Percentiles rank a stretch among this genome's conserved stretches.
These are phyloP conservation scores for Dipteronia dyeriana DNA, from an alignment of 345 rosid genomes.

Conservation along the genomic window DNA sequence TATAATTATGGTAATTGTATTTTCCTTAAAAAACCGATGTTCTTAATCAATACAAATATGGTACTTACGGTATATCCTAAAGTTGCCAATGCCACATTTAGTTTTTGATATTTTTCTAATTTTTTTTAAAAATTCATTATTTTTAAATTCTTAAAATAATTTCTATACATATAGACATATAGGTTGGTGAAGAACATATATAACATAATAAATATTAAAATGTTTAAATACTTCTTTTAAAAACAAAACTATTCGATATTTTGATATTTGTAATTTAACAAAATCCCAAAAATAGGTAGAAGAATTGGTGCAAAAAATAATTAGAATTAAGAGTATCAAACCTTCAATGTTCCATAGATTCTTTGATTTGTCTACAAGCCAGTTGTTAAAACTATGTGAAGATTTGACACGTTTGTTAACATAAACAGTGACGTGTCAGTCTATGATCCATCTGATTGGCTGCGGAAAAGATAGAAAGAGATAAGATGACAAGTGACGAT, in stretches of 20 bases:
- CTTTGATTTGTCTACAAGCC: constrained; percentile 14
- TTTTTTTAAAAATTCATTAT: too few relatives aligned
- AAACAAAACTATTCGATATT: neutral
- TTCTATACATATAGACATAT: too few relatives aligned
- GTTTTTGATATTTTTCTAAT: too few relatives aligned
- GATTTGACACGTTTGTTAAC: neutral
- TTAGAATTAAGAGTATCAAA: neutral
- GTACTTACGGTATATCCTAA: too few relatives aligned
- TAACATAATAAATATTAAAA: too few relatives aligned
- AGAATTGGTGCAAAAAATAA: neutral
- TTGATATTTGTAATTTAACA: neutral
- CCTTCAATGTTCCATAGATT: constrained; percentile 18
- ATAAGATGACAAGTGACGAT: constrained; percentile 24
- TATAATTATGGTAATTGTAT: too few relatives aligned
- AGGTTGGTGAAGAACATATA: too few relatives aligned
- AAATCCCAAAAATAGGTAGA: neutral
- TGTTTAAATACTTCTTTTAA: neutral
- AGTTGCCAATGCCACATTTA: too few relatives aligned
- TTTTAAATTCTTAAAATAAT: too few relatives aligned
- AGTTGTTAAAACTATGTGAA: neutral
- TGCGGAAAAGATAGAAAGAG: constrained; percentile 9
- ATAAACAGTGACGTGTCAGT: constrained; percentile 15
- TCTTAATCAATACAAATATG: too few relatives aligned
- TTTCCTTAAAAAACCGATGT: too few relatives aligned
- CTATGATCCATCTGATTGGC: constrained; percentile 17